phyloP scores from a whole-genome alignment of 2,329 filamentous ascomycete genomes.

The Cryphonectria radicalis region DNA sequence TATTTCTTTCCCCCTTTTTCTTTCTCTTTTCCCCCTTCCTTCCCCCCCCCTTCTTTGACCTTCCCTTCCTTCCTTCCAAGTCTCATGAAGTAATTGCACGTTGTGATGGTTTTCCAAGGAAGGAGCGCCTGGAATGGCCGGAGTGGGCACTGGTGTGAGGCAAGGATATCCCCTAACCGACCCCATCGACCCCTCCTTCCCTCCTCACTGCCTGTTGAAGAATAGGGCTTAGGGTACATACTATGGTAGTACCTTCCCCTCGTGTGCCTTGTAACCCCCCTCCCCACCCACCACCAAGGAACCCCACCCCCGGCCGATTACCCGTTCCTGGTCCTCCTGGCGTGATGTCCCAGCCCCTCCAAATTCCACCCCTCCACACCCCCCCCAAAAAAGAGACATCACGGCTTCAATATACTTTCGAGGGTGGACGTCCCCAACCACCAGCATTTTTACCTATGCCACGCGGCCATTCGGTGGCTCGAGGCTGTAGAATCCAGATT shows the following conservation, averaged over 20 bases:
- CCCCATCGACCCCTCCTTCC: no score
- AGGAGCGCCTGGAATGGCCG: neutral
- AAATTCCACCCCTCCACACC: slow-evolving; percentile 2
- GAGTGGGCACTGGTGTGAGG: neutral
- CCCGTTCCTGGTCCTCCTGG: neutral
- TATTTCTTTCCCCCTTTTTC: neutral
- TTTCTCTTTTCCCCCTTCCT: no score
- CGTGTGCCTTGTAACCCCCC: neutral
- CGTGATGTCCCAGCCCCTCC: slow-evolving; percentile 22
- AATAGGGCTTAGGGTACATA: neutral
- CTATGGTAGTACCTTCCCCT: no score
- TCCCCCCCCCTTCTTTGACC: no score
- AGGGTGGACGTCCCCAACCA: slow-evolving; percentile 25
- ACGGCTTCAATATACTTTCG: neutral
- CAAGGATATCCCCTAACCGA: neutral
- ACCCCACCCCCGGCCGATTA: slow-evolving; percentile 1
- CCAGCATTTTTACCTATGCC: slow-evolving; percentile 14
- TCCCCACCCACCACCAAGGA: neutral
- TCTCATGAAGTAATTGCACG: neutral
- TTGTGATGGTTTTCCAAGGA: neutral
- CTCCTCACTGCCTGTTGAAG: neutral
- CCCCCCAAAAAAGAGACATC: neutral
- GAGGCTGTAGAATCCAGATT: neutral
- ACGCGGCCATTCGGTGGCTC: neutral
- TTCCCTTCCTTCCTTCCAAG: no score